Evolutionary conservation across 2,329 filamentous ascomycete genomes (phyloP).

Genomic region (Botrytis squamosa): DNA sequence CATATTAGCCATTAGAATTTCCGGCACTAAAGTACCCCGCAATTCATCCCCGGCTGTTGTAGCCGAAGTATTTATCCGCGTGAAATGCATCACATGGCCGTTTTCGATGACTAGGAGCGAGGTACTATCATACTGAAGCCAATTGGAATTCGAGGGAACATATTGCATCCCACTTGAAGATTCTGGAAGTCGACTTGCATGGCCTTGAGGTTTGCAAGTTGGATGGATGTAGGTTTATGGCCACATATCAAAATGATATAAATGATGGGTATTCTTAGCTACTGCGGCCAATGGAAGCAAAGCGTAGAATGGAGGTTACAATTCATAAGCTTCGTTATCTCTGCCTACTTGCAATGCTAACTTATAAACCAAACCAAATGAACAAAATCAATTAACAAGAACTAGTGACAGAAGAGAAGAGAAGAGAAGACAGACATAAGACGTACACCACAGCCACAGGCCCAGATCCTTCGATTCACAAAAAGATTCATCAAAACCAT

Average conservation of each 20-base stretch:
- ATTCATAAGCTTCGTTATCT: neutral
- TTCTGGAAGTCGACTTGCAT: neutral
- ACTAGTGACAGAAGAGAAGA: neutral
- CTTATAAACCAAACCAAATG: neutral
- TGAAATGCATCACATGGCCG: neutral
- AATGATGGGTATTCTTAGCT: neutral
- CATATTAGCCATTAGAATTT: neutral
- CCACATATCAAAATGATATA: neutral
- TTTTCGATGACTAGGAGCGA: neutral
- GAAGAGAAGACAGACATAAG: neutral
- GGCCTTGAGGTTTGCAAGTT: too few relatives aligned
- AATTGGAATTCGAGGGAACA: neutral
- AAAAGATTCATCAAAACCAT: neutral
- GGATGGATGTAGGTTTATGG: too few relatives aligned
- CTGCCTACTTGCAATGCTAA: neutral
- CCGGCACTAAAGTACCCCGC: constrained; percentile 4
- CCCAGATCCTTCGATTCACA: neutral
- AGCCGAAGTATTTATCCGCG: constrained; percentile 4
- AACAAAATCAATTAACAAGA: neutral
- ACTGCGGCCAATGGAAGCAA: neutral
- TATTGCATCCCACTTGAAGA: neutral
- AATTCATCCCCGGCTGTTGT: neutral
- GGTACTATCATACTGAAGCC: neutral
- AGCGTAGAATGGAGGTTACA: neutral
- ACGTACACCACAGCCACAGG: neutral